phyloP scores from a whole-genome alignment of 306 rosid genomes.

The Sicyos edulis region DNA sequence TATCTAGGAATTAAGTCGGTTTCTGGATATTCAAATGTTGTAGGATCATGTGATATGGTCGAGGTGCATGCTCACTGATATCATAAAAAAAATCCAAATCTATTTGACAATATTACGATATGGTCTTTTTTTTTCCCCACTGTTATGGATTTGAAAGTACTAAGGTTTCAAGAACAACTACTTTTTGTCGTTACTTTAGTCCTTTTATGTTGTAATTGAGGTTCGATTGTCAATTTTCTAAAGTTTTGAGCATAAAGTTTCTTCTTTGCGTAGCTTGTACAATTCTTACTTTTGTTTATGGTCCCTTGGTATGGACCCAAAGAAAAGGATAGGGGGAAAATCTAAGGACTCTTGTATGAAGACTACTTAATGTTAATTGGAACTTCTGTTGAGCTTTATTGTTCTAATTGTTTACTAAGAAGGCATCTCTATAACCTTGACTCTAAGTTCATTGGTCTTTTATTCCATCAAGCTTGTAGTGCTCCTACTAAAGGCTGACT shows the following conservation, averaged over 20 bases:
- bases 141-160: slow-evolving; percentile 21
- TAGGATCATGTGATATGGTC: too few relatives aligned
- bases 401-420: neutral
- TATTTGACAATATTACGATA: neutral
- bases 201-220: slow-evolving; percentile 9
- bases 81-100: neutral
- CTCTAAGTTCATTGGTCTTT: neutral
- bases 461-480: neutral
- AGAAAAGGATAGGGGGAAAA: slow-evolving; percentile 1
- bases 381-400: neutral
- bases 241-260: slow-evolving; percentile 17
- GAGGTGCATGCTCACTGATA: too few relatives aligned
- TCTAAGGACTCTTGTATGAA: neutral
- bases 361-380: neutral
- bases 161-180: neutral
- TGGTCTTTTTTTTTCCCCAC: neutral
- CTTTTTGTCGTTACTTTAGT: slow-evolving; percentile 15
- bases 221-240: slow-evolving; percentile 8
- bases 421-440: slow-evolving; percentile 7
- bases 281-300: slow-evolving; percentile 10
- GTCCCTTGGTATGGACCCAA: slow-evolving; percentile 10
- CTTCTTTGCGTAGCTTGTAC: slow-evolving; percentile 14
- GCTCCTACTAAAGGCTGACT: neutral
- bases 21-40: too few relatives aligned
- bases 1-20: too few relatives aligned